Evolutionary conservation across 345 rosid genomes (phyloP).

Genomic region (Eucalyptus tenuipes): DNA sequence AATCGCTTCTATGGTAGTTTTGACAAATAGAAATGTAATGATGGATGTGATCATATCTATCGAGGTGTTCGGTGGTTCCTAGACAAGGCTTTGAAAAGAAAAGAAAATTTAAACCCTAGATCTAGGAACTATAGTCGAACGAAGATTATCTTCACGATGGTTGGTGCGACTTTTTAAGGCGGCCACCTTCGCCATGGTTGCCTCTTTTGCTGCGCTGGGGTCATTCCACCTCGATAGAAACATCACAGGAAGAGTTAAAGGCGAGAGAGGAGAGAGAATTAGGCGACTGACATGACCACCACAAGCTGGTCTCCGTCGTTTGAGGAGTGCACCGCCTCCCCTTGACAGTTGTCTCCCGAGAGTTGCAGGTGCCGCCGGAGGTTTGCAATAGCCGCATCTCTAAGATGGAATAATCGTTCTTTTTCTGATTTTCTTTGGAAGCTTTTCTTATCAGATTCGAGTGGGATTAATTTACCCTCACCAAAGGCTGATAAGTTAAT

Average conservation of each 20-base stretch:
- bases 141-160: neutral
- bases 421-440: neutral
- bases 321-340: neutral
- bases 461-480: neutral
- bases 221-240: neutral
- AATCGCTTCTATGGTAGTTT: neutral
- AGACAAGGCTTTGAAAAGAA: neutral
- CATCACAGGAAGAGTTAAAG: neutral
- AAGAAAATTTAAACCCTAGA: neutral
- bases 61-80: neutral
- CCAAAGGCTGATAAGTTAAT: neutral
- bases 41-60: neutral
- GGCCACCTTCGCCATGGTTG: neutral
- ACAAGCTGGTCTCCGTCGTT: neutral
- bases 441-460: neutral
- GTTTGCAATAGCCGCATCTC: neutral
- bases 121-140: neutral
- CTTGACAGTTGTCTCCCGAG: neutral
- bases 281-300: neutral
- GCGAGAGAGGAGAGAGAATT: neutral
- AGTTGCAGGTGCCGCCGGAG: neutral
- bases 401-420: neutral
- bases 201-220: neutral
- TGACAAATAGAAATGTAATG: neutral
- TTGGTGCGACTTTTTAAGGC: neutral